Evolutionary conservation across 257 asterid species (phyloP).

Genomic region (Lithospermum erythrorhizon): DNA sequence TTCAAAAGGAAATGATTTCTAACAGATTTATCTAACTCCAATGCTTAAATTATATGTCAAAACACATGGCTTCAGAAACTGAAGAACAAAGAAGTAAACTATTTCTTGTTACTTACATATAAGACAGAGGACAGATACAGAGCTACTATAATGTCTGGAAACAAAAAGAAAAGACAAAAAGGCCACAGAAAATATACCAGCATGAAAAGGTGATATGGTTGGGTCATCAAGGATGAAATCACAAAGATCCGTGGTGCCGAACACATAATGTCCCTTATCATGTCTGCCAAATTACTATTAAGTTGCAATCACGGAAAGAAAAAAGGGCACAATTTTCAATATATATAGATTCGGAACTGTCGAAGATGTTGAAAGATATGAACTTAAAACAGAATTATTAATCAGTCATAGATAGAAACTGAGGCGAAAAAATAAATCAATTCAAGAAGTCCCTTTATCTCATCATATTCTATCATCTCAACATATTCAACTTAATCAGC

Average conservation of each 20-base stretch:
- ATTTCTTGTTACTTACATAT: background rate
- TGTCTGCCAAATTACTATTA: conserved; percentile 34
- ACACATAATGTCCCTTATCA: conserved; percentile 91
- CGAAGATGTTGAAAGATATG: background rate
- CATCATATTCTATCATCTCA: background rate
- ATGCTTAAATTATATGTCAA: background rate
- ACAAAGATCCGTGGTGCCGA: conserved; percentile 92
- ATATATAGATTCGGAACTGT: too few relatives aligned
- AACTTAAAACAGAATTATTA: too few relatives aligned
- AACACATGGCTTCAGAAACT: background rate
- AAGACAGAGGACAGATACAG: background rate
- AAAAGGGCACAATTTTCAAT: background rate
- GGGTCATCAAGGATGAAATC: conserved; percentile 94
- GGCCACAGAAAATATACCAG: conserved; percentile 35
- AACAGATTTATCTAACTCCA: background rate
- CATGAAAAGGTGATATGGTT: conserved; percentile 85
- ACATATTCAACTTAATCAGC: too few relatives aligned
- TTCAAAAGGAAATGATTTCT: background rate
- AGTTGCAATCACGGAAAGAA: background rate
- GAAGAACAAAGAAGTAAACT: background rate
- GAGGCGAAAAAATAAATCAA: background rate
- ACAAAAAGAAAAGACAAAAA: background rate
- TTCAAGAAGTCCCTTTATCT: background rate
- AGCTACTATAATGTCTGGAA: background rate
- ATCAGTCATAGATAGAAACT: too few relatives aligned